Conservation (phyloP, 768 basidiomycete species). For the Phallus indusiatus region DNA sequence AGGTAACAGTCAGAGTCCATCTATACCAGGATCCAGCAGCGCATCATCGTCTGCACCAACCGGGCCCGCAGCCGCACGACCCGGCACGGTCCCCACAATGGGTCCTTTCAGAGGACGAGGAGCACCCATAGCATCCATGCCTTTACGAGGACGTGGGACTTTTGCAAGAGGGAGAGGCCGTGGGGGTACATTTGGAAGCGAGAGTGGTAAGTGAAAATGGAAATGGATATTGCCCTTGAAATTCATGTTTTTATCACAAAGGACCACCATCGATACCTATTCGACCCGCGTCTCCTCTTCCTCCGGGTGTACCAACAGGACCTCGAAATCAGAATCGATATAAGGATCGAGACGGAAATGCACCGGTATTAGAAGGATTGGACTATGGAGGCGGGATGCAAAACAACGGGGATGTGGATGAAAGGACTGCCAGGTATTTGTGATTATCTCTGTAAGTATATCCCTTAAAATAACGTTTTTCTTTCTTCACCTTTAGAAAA, state of each 20-base stretch:
- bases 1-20: conserved; percentile 23
- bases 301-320: conserved; percentile 80
- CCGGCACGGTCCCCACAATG: conserved; percentile 3
- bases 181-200: conserved; percentile 30
- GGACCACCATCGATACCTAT: conserved; percentile 41
- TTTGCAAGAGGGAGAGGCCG: conserved; percentile 27
- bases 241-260: conserved; percentile 12
- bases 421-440: not conserved
- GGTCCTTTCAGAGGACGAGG: conserved; percentile 3
- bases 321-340: conserved; percentile 85
- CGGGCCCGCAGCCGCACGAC: conserved; percentile 5
- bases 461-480: not conserved
- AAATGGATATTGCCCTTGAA: conserved; percentile 21
- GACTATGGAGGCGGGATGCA: conserved; percentile 57
- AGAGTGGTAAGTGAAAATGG: conserved; percentile 24
- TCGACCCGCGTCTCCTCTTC: conserved; percentile 75
- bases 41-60: conserved; percentile 16
- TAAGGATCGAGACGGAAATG: conserved; percentile 80
- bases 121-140: conserved; percentile 15
- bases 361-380: conserved; percentile 79
- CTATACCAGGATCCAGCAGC: not conserved
- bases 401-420: not conserved
- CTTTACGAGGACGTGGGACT: conserved; percentile 34
- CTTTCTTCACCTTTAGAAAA: not conserved
- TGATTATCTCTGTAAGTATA: not conserved